Evolutionary conservation across 495 filamentous ascomycete species (phyloP), one percentile per base, ranked within the genome.

Genomic region (Penicillium bovifimosum): DNA sequence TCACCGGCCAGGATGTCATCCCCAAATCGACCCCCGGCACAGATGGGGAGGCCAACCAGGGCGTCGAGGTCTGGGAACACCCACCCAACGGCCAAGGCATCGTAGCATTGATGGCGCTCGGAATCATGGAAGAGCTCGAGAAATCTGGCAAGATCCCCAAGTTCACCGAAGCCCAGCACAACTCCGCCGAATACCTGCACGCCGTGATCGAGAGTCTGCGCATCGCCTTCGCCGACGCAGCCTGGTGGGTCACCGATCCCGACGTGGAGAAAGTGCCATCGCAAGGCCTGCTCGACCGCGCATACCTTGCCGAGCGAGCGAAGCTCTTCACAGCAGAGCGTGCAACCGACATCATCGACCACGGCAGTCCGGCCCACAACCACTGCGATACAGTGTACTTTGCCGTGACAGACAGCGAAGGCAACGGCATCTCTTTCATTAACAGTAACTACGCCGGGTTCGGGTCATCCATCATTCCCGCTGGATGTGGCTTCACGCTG

Each of bases 51-150:
- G 56, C 71, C 1, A 74, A 79, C 50, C 64, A 77, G 43, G 84
- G 82, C n/a, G 76, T 96, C 16, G 83, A 93, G 59, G 65, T 98
- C 2, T 97, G 91, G 91, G 93, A 98, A 57, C 91, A 96, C 69
- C 90, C 93, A 34, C 93, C 93, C n/a, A 97, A 96, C 70, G 91
- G 95, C 0, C 93, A 98, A 68, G 93, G 93, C 9, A 86, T 98
- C 54, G 90, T 97, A 0, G 95, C 93, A 5, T 76, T 97, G 34
- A 95, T 97, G 82, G 86, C 93, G 1, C 76, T 98, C 0, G 93
- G 95, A 2, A 92, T 97, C 54, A 74, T 98, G 39, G 83, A 95
- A 61, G 81, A 87, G 59, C 79, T 98, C 5, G 88, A 95, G 68
- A 76, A 78, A n/a, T 66, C 66, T 9, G 83, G 82, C 34, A 80